Evolutionary conservation across 768 basidiomycete genomes (phyloP), one percentile per base, ranked within the genome.

Genomic region (Chlorophyllum brunneum): DNA sequence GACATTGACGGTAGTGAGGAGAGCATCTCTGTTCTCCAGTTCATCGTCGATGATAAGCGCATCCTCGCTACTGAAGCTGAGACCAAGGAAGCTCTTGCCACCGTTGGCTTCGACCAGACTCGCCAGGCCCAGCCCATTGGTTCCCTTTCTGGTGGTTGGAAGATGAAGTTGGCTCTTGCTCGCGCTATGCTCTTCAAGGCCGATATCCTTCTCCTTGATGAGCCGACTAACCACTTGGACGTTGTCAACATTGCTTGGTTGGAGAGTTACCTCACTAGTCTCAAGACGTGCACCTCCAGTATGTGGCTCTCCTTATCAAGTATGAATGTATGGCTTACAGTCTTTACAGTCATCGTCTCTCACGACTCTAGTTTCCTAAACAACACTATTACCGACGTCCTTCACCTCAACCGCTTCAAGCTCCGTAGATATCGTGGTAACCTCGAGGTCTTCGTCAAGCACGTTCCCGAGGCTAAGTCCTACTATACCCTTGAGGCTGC

Each of bases 351-450:
- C 78, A 97, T 98, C 61, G 95, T 97, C 66, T 97, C 95, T 54
- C 95, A 97, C 80, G 95, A 98, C 78, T 95, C 94, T 6, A 71
- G 84, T 67, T 98, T 98, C 91, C 79, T 97, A 57, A 98, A 98
- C 83, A 89, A 95, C 78, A 92, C 92, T 61, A 94, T 97, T 76
- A 97, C 94, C 60, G 95, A 97, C 63, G 92, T 94, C 61, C 89
- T 98, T 66, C 92, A 97, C 76, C 76, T 98, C 58, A 97, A 97
- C 81, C 90, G 94, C 74, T 97, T 98, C 86, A 98, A 97, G 82
- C 76, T 98, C 63, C 87, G 85, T 72, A 85, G 92, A 65, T 95
- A 98, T 76, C 86, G 86, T 59, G 95, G 95, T 65, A 95, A 95
- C 77, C 85, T 98, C 51, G 91, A 95, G 79, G 78, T 79, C 58